Percentiles rank a stretch among this genome's conserved stretches.
Conservation (phyloP, 164 flowering plant genomes). For the Taxillus chinensis region DNA sequence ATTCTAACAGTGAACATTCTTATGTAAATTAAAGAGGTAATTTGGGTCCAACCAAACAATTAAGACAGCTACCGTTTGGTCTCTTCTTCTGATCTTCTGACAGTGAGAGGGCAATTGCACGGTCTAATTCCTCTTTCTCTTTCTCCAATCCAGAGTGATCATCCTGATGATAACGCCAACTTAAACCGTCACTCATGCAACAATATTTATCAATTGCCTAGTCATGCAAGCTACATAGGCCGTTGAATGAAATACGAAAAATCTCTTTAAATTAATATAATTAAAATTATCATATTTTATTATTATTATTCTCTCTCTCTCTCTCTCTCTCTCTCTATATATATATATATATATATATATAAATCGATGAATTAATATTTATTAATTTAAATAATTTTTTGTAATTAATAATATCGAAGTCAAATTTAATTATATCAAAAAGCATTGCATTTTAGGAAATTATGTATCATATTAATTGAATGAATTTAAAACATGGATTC, state of each 20-base stretch:
- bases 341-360: too few species aligned
- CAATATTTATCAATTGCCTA: not conserved
- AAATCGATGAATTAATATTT: too few species aligned
- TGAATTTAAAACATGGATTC: too few species aligned
- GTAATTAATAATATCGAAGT: too few species aligned
- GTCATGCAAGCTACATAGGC: not conserved
- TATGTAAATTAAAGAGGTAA: not conserved
- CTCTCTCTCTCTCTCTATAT: too few species aligned
- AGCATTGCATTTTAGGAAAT: too few species aligned
- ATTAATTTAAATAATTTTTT: too few species aligned
- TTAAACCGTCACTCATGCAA: not conserved
- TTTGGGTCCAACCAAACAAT: not conserved
- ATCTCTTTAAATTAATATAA: too few species aligned
- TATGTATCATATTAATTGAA: too few species aligned
- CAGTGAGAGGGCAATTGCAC: slow-evolving; percentile 56
- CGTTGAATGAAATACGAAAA: not conserved
- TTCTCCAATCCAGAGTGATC: slow-evolving; percentile 30
- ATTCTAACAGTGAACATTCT: not conserved
- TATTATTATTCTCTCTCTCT: too few species aligned
- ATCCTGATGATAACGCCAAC: slow-evolving; percentile 24
- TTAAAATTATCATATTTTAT: too few species aligned
- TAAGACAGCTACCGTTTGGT: slow-evolving; percentile 38
- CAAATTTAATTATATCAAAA: too few species aligned
- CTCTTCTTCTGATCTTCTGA: slow-evolving; percentile 44
- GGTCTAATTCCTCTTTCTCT: slow-evolving; percentile 54